A percentile compares a stretch with the other conserved stretches of the same genome.
Conservation (phyloP, 495 filamentous ascomycete genomes). For the Hypoxylon trugodes region DNA sequence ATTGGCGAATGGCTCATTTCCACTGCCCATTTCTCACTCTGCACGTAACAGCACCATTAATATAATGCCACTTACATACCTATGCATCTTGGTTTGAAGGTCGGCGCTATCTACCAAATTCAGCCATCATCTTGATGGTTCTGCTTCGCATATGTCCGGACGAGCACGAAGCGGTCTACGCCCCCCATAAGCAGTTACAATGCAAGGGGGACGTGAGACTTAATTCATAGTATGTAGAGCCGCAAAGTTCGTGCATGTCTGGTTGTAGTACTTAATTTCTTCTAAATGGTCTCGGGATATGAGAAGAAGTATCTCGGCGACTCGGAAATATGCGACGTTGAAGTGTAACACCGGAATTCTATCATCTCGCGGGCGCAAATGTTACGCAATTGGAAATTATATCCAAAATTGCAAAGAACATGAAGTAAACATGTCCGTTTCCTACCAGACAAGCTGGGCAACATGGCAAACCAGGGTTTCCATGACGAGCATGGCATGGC, state of each 20-base stretch:
- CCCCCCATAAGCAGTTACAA: constrained; percentile 16
- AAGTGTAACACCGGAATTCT: constrained; percentile 2
- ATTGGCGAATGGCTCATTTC: constrained; percentile 24
- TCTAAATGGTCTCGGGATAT: constrained; percentile 4
- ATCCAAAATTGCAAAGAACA: not conserved
- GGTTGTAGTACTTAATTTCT: not conserved
- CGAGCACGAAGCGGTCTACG: constrained; percentile 33
- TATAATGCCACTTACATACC: too few species aligned
- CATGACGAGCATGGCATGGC: constrained; percentile 6
- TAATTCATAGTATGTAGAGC: constrained; percentile 25
- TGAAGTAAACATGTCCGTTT: constrained; percentile 1
- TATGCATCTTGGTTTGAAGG: constrained; percentile 32
- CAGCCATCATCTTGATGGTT: constrained; percentile 27
- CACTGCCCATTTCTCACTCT: constrained; percentile 26
- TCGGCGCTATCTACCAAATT: constrained; percentile 36
- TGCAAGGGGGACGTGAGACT: constrained; percentile 29
- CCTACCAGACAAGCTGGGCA: constrained; percentile 3
- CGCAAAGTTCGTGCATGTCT: constrained; percentile 16
- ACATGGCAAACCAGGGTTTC: constrained; percentile 1
- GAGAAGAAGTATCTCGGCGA: constrained; percentile 9
- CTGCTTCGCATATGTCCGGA: constrained; percentile 39
- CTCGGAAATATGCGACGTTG: constrained; percentile 26
- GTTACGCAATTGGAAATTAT: not conserved
- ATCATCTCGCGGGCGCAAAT: not conserved
- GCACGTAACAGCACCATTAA: constrained; percentile 25